Percentiles rank a stretch among this genome's conserved stretches.
Conservation (phyloP, 2,329 filamentous ascomycete genomes). For the Ophiostoma populinum region DNA sequence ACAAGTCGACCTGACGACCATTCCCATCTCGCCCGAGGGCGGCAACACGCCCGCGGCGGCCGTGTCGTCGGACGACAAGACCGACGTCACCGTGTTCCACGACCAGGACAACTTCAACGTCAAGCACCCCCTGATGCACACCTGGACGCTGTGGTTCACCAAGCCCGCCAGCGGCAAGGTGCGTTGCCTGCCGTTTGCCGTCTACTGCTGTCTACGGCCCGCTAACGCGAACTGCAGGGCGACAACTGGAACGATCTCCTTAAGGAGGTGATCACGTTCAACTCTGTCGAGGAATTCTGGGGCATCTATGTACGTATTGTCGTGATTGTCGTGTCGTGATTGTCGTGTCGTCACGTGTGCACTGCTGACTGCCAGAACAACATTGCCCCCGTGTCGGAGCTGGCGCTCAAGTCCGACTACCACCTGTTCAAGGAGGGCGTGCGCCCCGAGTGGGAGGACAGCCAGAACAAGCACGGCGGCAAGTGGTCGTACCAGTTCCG, state of each 20-base stretch:
- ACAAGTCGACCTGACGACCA: slow-evolving; percentile 51
- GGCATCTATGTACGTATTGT: slow-evolving; percentile 72
- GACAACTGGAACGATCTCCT: slow-evolving; percentile 98
- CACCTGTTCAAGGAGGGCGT: slow-evolving; percentile 98
- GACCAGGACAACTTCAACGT: slow-evolving; percentile 99
- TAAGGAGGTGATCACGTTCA: slow-evolving; percentile 97
- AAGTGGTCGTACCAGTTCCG: slow-evolving; percentile 99
- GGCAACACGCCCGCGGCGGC: slow-evolving; percentile 32
- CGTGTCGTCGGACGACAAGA: slow-evolving; percentile 27
- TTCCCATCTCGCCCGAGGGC: slow-evolving; percentile 48
- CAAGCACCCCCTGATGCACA: slow-evolving; percentile 94
- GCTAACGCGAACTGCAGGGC: slow-evolving; percentile 36
- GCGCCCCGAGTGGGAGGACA: slow-evolving; percentile 95
- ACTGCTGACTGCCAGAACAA: slow-evolving; percentile 56
- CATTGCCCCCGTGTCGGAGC: slow-evolving; percentile 86
- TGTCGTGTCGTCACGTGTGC: not conserved
- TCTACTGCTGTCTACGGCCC: not conserved
- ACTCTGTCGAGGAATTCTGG: slow-evolving; percentile 99
- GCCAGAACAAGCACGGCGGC: slow-evolving; percentile 96
- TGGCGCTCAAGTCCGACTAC: slow-evolving; percentile 96
- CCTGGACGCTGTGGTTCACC: slow-evolving; percentile 99
- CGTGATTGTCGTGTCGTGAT: not conserved
- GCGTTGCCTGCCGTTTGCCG: no score
- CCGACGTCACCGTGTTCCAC: slow-evolving; percentile 87
- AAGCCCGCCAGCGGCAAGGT: slow-evolving; percentile 95